Evolutionary conservation across 2,329 filamentous ascomycete species (phyloP).

Genomic region (Celoporthe dispersa): DNA sequence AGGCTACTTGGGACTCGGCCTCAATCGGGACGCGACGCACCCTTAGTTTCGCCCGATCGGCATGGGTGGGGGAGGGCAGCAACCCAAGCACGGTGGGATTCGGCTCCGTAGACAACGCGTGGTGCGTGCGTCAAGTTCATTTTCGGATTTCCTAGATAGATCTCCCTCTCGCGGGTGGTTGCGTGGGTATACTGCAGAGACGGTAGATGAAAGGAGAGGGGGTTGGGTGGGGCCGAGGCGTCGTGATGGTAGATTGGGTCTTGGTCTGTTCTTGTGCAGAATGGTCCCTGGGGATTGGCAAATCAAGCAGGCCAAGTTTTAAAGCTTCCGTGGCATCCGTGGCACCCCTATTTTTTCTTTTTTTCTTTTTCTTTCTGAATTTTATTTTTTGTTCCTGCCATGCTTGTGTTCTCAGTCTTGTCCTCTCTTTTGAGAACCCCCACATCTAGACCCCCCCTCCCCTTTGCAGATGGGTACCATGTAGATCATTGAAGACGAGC

Average conservation of each 20-base stretch:
- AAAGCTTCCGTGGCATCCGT: not conserved
- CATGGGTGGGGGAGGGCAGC: constrained; percentile 1
- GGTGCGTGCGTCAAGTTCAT: constrained; percentile 14
- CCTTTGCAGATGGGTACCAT: not conserved
- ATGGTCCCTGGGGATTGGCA: not conserved
- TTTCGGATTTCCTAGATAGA: constrained; percentile 3
- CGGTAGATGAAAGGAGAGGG: constrained; percentile 12
- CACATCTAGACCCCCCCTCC: not conserved
- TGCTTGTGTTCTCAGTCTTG: not conserved
- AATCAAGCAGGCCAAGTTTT: not conserved
- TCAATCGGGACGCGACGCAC: constrained; percentile 8
- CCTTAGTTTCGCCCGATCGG: not conserved
- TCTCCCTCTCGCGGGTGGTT: not conserved
- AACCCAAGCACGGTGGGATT: not conserved
- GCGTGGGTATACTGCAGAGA: not conserved
- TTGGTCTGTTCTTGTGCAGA: not conserved
- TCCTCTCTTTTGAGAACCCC: not conserved
- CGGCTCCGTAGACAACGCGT: constrained; percentile 9
- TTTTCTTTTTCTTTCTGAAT: not conserved
- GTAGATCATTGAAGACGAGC: not conserved
- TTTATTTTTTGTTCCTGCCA: not conserved
- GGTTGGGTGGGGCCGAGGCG: constrained; percentile 4
- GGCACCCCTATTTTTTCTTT: constrained; percentile 5
- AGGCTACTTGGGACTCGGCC: not conserved
- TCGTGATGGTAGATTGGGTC: constrained; percentile 11